phyloP scores from a whole-genome alignment of 2,329 filamentous ascomycete species.

The Claviceps humidiphila region DNA sequence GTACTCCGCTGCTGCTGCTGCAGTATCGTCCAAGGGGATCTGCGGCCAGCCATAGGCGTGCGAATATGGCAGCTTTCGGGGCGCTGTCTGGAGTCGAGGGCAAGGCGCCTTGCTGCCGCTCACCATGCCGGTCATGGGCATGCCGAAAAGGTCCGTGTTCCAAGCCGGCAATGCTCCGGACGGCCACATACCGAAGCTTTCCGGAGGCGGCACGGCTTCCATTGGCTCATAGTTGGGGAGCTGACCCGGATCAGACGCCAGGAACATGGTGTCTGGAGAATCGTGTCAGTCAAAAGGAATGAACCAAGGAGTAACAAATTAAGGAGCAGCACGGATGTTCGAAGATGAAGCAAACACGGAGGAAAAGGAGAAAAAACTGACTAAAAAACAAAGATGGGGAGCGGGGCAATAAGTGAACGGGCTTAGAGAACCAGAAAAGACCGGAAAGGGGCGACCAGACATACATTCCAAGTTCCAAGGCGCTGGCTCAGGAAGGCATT shows the following conservation, averaged over 20 bases:
- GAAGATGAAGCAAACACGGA: neutral
- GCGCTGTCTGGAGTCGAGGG: neutral
- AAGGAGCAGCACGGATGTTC: neutral
- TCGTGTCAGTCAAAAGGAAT: neutral
- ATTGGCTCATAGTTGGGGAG: neutral
- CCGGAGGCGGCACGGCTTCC: neutral
- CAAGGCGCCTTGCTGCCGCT: neutral
- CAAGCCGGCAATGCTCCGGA: neutral
- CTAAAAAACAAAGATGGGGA: neutral
- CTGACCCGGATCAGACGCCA: neutral
- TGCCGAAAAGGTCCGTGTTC: neutral
- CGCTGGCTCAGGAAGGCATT: neutral
- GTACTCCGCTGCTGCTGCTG: neutral
- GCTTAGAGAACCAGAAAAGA: neutral
- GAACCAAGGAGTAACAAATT: too few relatives aligned
- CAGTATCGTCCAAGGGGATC: neutral
- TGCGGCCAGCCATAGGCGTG: neutral
- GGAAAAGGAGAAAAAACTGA: neutral
- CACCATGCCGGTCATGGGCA: neutral
- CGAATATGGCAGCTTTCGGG: neutral
- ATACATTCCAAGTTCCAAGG: slow-evolving; percentile 1
- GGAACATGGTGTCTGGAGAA: neutral
- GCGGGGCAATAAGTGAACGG: too few relatives aligned
- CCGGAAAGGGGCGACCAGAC: neutral
- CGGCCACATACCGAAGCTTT: neutral